Evolutionary conservation across 371 early-diverging fungal species (phyloP).

Genomic region (Mucor circinelloides): DNA sequence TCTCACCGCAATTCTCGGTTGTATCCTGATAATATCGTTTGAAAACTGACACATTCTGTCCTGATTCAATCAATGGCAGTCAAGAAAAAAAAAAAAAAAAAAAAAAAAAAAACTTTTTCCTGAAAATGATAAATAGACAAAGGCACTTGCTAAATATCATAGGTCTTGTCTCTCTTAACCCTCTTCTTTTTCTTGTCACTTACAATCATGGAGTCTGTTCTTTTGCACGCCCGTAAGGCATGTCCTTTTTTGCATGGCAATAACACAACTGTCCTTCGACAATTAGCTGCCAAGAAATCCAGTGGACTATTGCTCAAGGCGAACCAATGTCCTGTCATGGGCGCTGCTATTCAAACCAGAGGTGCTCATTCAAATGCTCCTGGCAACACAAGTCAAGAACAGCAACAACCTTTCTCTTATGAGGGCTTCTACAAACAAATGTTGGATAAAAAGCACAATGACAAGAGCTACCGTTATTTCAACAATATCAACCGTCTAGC

Average conservation of each 20-base stretch:
- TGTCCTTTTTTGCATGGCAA: constrained; percentile 85
- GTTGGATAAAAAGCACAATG: constrained; percentile 93
- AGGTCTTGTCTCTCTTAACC: background rate
- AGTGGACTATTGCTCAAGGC: constrained; percentile 66
- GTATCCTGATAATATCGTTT: too few relatives aligned
- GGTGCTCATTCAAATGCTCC: constrained; percentile 24
- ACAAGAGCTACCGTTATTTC: constrained; percentile 97
- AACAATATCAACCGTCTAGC: constrained; percentile 99
- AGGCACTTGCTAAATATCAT: background rate
- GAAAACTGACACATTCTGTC: background rate
- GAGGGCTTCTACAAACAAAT: constrained; percentile 81
- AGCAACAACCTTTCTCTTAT: constrained; percentile 80
- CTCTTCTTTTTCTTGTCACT: background rate
- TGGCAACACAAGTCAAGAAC: constrained; percentile 28
- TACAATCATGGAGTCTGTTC: constrained; percentile 45
- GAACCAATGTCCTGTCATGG: constrained; percentile 91
- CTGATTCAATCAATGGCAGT: background rate
- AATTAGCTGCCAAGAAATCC: constrained; percentile 45
- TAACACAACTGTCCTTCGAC: constrained; percentile 64
- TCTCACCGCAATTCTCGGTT: too few relatives aligned
- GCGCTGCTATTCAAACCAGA: constrained; percentile 68
- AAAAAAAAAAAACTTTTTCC: too few relatives aligned
- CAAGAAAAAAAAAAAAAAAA: too few relatives aligned
- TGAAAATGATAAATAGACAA: background rate
- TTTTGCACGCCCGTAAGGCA: constrained; percentile 49